These are phyloP conservation scores for Cystobasidium ongulense DNA, from an alignment of 768 basidiomycete species.

Conservation along the genomic window DNA sequence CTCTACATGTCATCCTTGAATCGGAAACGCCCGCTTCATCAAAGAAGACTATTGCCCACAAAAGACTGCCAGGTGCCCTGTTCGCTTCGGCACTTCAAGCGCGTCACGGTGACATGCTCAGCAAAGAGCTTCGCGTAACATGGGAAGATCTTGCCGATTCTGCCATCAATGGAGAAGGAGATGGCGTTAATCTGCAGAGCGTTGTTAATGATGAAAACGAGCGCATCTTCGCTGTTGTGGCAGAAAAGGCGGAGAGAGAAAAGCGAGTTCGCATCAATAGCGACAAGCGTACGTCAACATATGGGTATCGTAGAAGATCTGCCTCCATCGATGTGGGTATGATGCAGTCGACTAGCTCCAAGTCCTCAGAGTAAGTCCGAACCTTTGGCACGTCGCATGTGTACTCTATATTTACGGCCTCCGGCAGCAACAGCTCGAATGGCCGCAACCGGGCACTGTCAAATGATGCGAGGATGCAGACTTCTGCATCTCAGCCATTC, in stretches of 20 bases:
- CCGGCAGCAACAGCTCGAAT: background rate
- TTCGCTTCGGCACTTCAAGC: background rate
- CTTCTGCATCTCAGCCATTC: background rate
- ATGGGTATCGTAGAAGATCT: conserved; percentile 2
- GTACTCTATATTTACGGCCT: too few relatives aligned
- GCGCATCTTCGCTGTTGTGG: conserved; percentile 15
- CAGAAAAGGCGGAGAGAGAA: background rate
- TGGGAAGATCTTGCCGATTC: background rate
- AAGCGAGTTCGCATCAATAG: background rate
- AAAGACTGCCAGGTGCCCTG: conserved; percentile 8
- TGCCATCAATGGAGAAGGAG: background rate
- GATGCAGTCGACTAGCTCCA: background rate
- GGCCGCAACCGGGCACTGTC: background rate
- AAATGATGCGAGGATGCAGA: background rate
- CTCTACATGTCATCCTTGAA: background rate
- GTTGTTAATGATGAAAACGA: conserved; percentile 9
- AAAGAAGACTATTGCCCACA: background rate
- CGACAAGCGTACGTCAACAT: background rate
- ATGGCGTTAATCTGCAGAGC: background rate
- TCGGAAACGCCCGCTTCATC: background rate
- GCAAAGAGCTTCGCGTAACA: background rate
- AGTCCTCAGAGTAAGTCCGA: background rate
- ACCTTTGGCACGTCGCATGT: background rate
- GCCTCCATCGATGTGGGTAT: conserved; percentile 10
- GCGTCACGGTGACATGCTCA: background rate